Percentiles rank a stretch among this genome's conserved stretches.
Conservation (phyloP, 805 yeast species). For the Candida glaebosa region DNA sequence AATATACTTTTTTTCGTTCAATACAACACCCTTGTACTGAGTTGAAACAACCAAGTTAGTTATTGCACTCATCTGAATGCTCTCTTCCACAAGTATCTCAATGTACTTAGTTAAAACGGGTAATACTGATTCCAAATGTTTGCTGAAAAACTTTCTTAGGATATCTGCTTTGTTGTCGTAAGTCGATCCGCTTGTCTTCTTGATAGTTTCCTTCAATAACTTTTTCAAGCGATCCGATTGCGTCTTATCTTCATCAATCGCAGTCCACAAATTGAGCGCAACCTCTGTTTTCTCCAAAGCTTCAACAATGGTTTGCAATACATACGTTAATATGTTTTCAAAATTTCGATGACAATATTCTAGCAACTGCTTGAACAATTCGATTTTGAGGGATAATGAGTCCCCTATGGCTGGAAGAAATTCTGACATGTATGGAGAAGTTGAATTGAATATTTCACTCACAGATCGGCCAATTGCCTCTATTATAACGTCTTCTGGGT, state of each 20-base stretch:
- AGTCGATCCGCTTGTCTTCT: conserved; percentile 3
- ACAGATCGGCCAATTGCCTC: conserved; percentile 47
- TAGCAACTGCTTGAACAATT: conserved; percentile 43
- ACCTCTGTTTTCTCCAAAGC: conserved; percentile 38
- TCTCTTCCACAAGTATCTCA: conserved; percentile 14
- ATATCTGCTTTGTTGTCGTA: conserved; percentile 13
- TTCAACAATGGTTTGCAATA: conserved; percentile 34
- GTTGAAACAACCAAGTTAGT: conserved; percentile 22
- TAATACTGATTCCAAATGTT: conserved; percentile 21
- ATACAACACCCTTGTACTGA: conserved; percentile 28
- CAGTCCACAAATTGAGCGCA: conserved; percentile 42
- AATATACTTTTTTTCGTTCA: conserved; percentile 39
- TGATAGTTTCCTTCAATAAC: conserved; percentile 5
- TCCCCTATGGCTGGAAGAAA: conserved; percentile 47
- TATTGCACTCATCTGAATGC: conserved; percentile 14
- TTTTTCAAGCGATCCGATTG: conserved; percentile 6
- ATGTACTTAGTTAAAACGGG: conserved; percentile 26
- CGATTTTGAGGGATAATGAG: conserved; percentile 49
- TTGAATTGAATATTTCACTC: conserved; percentile 54
- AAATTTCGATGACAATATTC: conserved; percentile 47
- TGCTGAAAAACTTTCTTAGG: conserved; percentile 23
- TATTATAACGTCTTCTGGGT: conserved; percentile 13
- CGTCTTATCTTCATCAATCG: conserved; percentile 10
- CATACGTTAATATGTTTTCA: conserved; percentile 26
- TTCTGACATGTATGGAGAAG: conserved; percentile 55